Evolutionary conservation across 2,329 filamentous ascomycete genomes (phyloP), one percentile per base, ranked within the genome.

Genomic region (Pseudogymnoascus sp.): DNA sequence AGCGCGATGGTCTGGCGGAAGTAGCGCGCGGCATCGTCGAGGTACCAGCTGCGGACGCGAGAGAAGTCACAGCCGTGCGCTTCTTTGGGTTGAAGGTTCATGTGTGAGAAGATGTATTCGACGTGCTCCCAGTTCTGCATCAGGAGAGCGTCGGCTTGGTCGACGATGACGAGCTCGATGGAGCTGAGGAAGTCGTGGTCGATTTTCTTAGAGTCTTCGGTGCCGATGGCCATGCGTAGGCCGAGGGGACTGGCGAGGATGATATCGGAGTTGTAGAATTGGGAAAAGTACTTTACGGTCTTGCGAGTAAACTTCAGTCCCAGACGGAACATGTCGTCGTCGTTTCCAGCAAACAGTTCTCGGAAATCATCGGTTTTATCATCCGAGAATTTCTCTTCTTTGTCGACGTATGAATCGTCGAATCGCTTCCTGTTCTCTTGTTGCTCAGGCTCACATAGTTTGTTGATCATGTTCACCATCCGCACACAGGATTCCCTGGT

Each of bases 71-170:
- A 96, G 66, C 89, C 92, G 73, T 97, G 92, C 0, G 90, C 84
- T 68, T 96, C 90, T 70, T 88, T 90, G 37, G 94, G 93, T 69
- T 96, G 90, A 20, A 89, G 80, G 73, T 99, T 99, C 64, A 99
- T 82, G 72, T 96, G 90, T 65, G 90, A 86, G 70, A 97, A 92
- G 68, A 97, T 89, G 72, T 89, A 90, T 73, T 95, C 90, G 63
- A 97, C 84, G 71, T 99, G 93, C 70, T 97, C 92, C 92, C 93
- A 97, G 73, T 96, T 97, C 74, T 99, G 94, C 92, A 97, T 97
- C 7, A 96, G 83, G 41, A 97, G 83, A 0, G 92, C 92, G 74
- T 97, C 92, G 11, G 91, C 88, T 74, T 97, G 92, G 73, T 99
- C 94, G 63, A 96, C 81, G 54, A 97, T 81, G 33, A 94, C 86